Base-by-base conservation (phyloP, 331 rosid genomes). In the Dryas integrifolia region DNA sequence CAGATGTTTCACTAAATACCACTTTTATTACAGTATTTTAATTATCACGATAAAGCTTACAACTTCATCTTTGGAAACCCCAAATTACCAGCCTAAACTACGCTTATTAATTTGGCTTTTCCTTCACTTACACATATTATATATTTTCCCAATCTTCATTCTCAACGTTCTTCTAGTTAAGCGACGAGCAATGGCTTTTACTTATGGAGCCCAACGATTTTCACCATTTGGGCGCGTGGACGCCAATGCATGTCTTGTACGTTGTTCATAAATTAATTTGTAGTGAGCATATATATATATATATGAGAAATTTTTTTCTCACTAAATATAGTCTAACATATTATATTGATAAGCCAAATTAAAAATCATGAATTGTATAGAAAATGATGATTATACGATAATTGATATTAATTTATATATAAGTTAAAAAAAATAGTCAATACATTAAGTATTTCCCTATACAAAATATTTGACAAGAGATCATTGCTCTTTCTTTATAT, bases 31-130 rank as follows among this genome's bases (percentile, higher is more conserved):
- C 7, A 68, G 72, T 88, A 78, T 43, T 75, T 84, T 86, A 81
- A 72, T 76, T 44, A 49, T 55, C 82, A 85, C 86, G 79, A 89
- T 83, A 84, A 90, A 79, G 86, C 86, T 88, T 83, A 73, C 87
- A 80, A 64, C 83, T 87, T 82, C 72, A 50, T 83, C 87, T 81
- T 84, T 82, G 90, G 83, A 88, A 85, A 41, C 82, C 59, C 49
- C 87, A 82, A 85, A 79, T 78, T 73, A 79, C 69, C 80, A 82
- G 85, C 90, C 87, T 82, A 89, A 85, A 79, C 83, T 74, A 8
- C 82, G 83, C 85, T 85, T 14, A 1, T 85, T 14, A 1, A 9
- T 40, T 82, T 77, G 60, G 77, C 79, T 66, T 56, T 71, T 52
- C 49, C 30, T 53, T 2, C 40, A 46, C 58, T 61, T 70, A 41